Base-by-base conservation (phyloP, 352 stramenopile species). In the Phytophthora kernoviae region DNA sequence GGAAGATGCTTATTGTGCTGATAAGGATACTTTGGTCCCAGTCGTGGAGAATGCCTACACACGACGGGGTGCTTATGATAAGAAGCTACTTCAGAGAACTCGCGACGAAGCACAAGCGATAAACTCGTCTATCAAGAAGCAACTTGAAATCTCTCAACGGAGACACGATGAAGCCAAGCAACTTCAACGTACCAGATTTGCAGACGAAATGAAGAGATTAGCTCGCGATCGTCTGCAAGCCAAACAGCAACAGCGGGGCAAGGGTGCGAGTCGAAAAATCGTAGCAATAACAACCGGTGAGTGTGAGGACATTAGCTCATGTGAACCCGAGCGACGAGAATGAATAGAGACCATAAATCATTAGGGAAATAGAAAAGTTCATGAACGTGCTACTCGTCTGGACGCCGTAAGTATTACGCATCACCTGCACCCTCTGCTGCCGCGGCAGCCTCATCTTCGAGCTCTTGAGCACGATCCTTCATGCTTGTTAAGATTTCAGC, bases 401-500 rank as follows among this genome's bases (percentile, higher is more conserved):
- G 11, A 15, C 37, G 26, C 39, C 43, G 17, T 43, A 30, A 22
- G 49, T 64, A 70, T 27, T 47, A 50, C 21, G 62, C 53, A 12
- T 62, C 53, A 14, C 44, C 58, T 45, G 46, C 55, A 20, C 32
- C 61, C 18, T 42, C 54, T 51, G 45, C 55, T 14, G 53, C 65
- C 14, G 58, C 58, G 8, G 44, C 63, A 22, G 64, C 65, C 44
- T 88, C 64, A 27, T 77, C 72, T 20, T 81, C 65, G 17, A 79
- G 63, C 41, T 82, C 66, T 12, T 76, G 61, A 4, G 48, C 74
- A 9, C 73, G 67, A 21, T 88, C 70, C 0, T 58, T 68, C 17
- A 71, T 65, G 4, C 58, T 43, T 20, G 82, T 75, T n/a, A 90
- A 34, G 21, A 73, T 75, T n/a, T 91, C 82, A 18, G 66, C 68